These are phyloP conservation scores for Lithospermum erythrorhizon DNA, from an alignment of 257 asterid genomes.

Conservation along the genomic window DNA sequence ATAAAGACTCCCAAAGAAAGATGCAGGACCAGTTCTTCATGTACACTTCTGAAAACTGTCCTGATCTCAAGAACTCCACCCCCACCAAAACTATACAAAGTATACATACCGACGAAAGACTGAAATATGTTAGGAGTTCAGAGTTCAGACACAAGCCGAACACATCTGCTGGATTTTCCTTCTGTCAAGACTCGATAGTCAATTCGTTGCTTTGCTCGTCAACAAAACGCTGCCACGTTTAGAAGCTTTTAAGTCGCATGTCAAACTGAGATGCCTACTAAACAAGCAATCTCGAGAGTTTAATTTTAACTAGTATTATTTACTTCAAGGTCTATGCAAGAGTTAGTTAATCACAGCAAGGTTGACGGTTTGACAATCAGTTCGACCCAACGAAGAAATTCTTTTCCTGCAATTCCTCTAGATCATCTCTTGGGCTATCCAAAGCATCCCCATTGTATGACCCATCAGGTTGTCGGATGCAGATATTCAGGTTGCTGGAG, in stretches of 20 bases:
- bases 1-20: too few relatives aligned
- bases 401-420: slow-evolving; percentile 31
- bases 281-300: slow-evolving; percentile 23
- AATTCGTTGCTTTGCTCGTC: slow-evolving; percentile 18
- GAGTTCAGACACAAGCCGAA: not conserved
- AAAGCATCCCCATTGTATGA: slow-evolving; percentile 73
- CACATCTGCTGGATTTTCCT: slow-evolving; percentile 10
- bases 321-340: slow-evolving; percentile 25
- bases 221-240: slow-evolving; percentile 16
- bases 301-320: slow-evolving; percentile 20
- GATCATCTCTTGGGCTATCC: slow-evolving; percentile 60
- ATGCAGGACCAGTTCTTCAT: too few relatives aligned
- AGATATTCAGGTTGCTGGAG: slow-evolving; percentile 64
- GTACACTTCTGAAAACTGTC: too few relatives aligned
- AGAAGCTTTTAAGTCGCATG: slow-evolving; percentile 11
- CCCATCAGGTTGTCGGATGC: slow-evolving; percentile 78
- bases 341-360: slow-evolving; percentile 22
- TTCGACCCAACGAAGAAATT: slow-evolving; percentile 7
- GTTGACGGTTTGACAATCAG: slow-evolving; percentile 6
- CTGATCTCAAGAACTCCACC: too few relatives aligned
- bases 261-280: slow-evolving; percentile 20
- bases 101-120: slow-evolving; percentile 18
- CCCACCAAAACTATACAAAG: slow-evolving; percentile 17
- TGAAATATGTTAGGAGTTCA: not conserved
- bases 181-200: slow-evolving; percentile 8